Evolutionary conservation across 2,329 filamentous ascomycete species (phyloP), one percentile per base, ranked within the genome.

Genomic region (Dissoconium aciculare): DNA sequence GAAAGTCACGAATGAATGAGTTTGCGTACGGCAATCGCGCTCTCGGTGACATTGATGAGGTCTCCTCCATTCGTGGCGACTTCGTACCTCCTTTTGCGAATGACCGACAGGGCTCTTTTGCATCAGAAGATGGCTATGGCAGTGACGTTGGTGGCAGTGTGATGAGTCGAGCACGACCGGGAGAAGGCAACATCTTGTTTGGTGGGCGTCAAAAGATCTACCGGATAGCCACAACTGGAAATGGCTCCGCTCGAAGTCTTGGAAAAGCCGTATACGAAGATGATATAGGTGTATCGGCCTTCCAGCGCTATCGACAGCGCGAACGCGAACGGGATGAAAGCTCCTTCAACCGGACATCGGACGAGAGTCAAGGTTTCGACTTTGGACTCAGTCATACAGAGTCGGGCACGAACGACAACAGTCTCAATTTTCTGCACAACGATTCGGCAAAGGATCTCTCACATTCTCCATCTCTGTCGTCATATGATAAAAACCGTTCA

Each of bases 121-220:
- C 67, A 4, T 74, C 69, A 2, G 70, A 71, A 36, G 67, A 68
- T 15, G 64, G 63, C 25, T 66, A 69, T 42, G 63, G 58, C 9
- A 69, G 67, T 19, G 83, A 92, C 40, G 74, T 77, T 27, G 71
- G 69, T 5, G 59, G 71, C 1, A 83, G 79, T 53, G 67, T 95
- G n/a, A 87, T 95, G 79, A 77, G 66, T 45, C 69, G 89, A 30
- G 65, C 78, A 5, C 77, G 85, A 44, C 84, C 82, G 0, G 75
- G 71, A 1, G 87, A 95, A 50, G 84, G 87, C 27, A 98, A 95
- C 51, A 78, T 81, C 43, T 57, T 98, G 34, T 98, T 98, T 56
- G 89, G 89, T 34, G 89, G 89, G 11, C 74, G 89, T 26, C 89
- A 95, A 53, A 95, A 95, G 59, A 77, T 95, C 21, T 95, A 91